phyloP scores from a whole-genome alignment of 192 early-diverging fungal genomes.

The Diversispora epigaea region DNA sequence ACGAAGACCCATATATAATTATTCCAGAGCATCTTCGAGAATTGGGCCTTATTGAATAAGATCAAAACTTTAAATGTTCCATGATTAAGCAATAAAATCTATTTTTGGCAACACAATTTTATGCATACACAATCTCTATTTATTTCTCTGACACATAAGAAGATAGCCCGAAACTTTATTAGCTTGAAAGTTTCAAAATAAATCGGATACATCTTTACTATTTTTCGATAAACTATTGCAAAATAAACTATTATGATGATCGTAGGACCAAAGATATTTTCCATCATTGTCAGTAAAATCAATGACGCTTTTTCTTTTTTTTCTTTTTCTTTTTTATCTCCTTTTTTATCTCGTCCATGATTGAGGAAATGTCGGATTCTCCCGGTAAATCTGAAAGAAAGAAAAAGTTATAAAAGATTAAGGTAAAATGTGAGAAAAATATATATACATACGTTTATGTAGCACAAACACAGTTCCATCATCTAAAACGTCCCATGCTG shows the following conservation, averaged over 20 bases:
- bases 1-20: too few species aligned
- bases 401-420: constrained; percentile 29
- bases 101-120: not conserved
- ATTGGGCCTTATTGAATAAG: too few species aligned
- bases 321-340: constrained; percentile 24
- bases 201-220: constrained; percentile 14
- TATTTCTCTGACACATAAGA: not conserved
- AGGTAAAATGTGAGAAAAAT: constrained; percentile 31
- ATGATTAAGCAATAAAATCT: not conserved
- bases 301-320: constrained; percentile 28
- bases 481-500: constrained; percentile 26
- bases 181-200: constrained; percentile 10
- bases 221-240: not conserved
- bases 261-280: constrained; percentile 2
- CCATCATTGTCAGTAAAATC: not conserved
- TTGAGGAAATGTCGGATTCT: constrained; percentile 29
- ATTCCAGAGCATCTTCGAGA: too few species aligned
- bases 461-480: constrained; percentile 30
- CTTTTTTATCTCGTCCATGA: constrained; percentile 21
- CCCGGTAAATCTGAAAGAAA: constrained; percentile 28
- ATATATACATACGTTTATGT: constrained; percentile 31
- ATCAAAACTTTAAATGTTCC: not conserved
- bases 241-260: too few species aligned
- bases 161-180: not conserved
- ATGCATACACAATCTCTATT: constrained; percentile 16